Base-by-base conservation (phyloP, 2,329 filamentous ascomycete genomes). In the Penicillium vulpinum region DNA sequence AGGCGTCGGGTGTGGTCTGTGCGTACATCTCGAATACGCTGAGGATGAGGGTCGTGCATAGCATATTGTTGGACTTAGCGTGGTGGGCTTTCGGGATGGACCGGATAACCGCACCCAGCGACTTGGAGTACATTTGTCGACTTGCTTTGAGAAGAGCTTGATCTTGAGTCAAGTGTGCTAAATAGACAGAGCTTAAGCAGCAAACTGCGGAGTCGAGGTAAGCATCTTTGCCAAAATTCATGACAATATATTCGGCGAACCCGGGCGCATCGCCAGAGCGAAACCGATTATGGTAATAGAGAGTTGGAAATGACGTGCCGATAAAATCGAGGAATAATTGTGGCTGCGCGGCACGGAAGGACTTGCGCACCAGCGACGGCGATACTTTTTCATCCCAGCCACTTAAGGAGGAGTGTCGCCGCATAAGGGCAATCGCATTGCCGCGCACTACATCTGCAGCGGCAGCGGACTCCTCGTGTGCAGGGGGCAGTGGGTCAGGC, bases 1-100 rank as follows among this genome's bases (percentile, higher is more conserved):
- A 77, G 2, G 72, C 69, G 4, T 69, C 62, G n/a, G 66, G 68
- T 10, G 64, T 67, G 5, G 75, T 74, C 33, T 68, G 70, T 13
- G 73, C 70, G 50, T 74, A 73, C 70, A 76, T 74, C 47, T 77
- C 74, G 50, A 73, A 77, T 11, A 75, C 70, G 11, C 68, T 73
- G 9, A 76, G 66, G 43, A 76, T 66, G 57, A 76, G 72, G 9
- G 69, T 66, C 2, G 79, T 60, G 60, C 71, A 61, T 24, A 75
- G 31, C 71, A 68, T 63, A 58, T 73, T 64, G 64, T 68, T 65
- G 21, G 70, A 71, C 51, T 68, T 64, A 0, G 69, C 70, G 7
- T 63, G 62, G 2, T 66, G 61, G 5, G 54, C 51, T 5, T 66
- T 66, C 21, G 69, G 59, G 1, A 76, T 41, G 0, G 70, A 67